Evolutionary conservation across 441 rosid genomes (phyloP), one percentile per base, ranked within the genome.

Genomic region (Daphne laureola): DNA sequence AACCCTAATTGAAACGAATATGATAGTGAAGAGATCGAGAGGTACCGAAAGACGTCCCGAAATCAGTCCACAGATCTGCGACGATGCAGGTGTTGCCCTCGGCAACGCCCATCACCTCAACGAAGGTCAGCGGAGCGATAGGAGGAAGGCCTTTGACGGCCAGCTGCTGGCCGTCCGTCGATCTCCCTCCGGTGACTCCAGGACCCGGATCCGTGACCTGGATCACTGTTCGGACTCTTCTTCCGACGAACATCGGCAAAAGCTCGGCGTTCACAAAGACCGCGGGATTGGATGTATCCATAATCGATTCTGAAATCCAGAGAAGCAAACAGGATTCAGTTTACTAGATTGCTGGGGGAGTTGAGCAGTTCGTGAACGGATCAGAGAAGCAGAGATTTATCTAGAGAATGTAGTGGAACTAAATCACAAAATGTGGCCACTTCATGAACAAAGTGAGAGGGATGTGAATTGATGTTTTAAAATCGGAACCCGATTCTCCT

Each of bases 101-200:
- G 53, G 92, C 95, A 65, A 89, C 78, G 14, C 95, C 95, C 68
- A 86, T 76, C 38, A 86, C 81, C 72, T 89, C 95, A 42, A 89
- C 76, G 69, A 75, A 89, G 41, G 54, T 81, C 1, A 87, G 68
- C 42, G 66, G 81, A 14, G 78, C 53, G 35, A 18, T 3, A 5
- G 82, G 86, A 7, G 74, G 72, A 41, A 74, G 54, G 59, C 96
- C 95, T 55, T 69, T 81, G 0, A 81, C 69, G 25, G 68, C 17
- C 35, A 89, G 53, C 80, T 81, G 87, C 16, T 59, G 69, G 41
- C 76, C 96, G 67, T 89, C 96, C 0, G 84, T 78, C 12, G 95
- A 73, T 67, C 80, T 89, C 14, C 87, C 92, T 17, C 60, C 18
- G 4, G 82, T 80, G 5, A 59, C 61, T 6, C 72, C 75, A 21